These are phyloP conservation scores for Alternaria viburni DNA, from an alignment of 2,329 filamentous ascomycete species.

Conservation along the genomic window DNA sequence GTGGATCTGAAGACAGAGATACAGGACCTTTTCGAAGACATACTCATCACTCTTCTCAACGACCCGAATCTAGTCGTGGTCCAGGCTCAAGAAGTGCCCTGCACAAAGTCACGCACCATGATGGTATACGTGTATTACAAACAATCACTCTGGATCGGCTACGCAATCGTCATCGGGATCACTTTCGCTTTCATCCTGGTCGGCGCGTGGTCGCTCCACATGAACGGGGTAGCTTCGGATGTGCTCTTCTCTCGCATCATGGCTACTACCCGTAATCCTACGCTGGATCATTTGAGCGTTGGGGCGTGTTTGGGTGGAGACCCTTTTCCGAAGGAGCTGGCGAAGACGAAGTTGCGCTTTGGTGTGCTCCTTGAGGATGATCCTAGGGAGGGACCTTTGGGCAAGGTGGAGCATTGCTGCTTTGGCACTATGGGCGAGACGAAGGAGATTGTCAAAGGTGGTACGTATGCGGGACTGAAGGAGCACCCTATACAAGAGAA, in stretches of 20 bases:
- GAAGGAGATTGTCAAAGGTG: conserved; percentile 46
- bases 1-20: conserved; percentile 35
- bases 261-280: conserved; percentile 48
- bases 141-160: conserved; percentile 45
- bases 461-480: conserved; percentile 44
- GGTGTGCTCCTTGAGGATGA: conserved; percentile 49
- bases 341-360: conserved; percentile 47
- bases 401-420: conserved; percentile 46
- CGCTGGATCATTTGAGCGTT: conserved; percentile 48
- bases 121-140: conserved; percentile 43
- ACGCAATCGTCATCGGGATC: conserved; percentile 40
- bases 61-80: conserved; percentile 42
- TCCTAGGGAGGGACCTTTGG: conserved; percentile 37
- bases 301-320: conserved; percentile 50
- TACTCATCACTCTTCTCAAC: conserved; percentile 44
- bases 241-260: conserved; percentile 47
- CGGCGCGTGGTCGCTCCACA: conserved; percentile 41
- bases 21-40: conserved; percentile 46
- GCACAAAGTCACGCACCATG: conserved; percentile 32
- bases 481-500: too few species aligned
- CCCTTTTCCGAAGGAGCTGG: conserved; percentile 49
- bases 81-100: conserved; percentile 28
- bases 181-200: conserved; percentile 39
- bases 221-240: conserved; percentile 47
- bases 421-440: conserved; percentile 49